A percentile compares a stretch with the other conserved stretches of the same genome.
Conservation (phyloP, 2,329 filamentous ascomycete species). For the Fusarium sp. region DNA sequence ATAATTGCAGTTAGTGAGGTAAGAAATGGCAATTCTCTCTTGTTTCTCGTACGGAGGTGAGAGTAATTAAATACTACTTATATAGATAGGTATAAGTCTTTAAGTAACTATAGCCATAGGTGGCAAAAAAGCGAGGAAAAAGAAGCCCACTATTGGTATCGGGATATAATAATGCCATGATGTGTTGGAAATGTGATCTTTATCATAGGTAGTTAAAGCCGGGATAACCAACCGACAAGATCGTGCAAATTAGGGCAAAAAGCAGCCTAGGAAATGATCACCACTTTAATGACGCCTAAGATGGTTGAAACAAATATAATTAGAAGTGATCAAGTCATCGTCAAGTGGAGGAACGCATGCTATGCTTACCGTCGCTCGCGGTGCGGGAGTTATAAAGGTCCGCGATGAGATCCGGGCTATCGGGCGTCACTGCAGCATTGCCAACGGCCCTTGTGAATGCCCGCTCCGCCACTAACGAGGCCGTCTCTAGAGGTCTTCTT, state of each 20-base stretch:
- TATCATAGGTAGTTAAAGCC: no score
- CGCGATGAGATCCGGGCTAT: background rate
- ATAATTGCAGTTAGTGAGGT: no score
- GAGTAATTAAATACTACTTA: no score
- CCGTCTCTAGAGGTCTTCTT: background rate
- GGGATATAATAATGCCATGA: no score
- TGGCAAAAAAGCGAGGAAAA: no score
- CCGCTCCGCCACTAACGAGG: background rate
- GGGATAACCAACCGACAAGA: no score
- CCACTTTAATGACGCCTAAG: fast-evolving
- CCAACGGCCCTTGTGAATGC: background rate
- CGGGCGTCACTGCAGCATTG: background rate
- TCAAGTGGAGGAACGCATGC: background rate
- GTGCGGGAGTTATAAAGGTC: background rate
- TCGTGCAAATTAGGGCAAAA: background rate
- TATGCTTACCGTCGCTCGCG: background rate
- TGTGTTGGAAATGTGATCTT: no score
- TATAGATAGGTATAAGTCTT: no score
- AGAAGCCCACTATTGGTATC: no score
- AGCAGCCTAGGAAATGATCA: background rate
- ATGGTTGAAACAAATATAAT: background rate
- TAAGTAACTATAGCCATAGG: no score
- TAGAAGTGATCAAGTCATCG: background rate
- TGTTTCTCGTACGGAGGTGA: no score
- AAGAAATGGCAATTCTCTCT: no score